Evolutionary conservation across 257 asterid genomes (phyloP).

Genomic region (Solanum chiquidenum): DNA sequence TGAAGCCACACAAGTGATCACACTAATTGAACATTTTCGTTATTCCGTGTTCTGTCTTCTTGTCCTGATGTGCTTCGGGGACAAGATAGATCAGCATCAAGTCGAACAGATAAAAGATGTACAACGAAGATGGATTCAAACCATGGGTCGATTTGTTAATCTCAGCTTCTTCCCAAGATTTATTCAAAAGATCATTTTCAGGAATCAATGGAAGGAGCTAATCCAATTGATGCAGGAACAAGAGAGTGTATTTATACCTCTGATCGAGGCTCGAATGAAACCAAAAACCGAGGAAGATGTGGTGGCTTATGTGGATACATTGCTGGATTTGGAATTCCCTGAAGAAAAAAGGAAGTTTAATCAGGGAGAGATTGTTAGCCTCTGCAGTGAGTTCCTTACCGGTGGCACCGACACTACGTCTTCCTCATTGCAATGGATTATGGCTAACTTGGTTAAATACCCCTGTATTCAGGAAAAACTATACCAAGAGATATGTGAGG

Average conservation of each 20-base stretch:
- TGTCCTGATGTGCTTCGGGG: conserved; percentile 15
- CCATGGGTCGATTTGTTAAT: background rate
- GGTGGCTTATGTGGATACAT: conserved; percentile 9
- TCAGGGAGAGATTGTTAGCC: conserved; percentile 13
- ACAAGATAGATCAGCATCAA: background rate
- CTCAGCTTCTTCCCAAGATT: conserved; percentile 7
- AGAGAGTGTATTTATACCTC: conserved; percentile 3
- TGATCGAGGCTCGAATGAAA: conserved; percentile 3
- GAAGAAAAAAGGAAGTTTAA: conserved; percentile 6
- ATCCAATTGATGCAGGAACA: background rate
- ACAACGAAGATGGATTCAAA: conserved; percentile 2
- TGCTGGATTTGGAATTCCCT: conserved; percentile 7
- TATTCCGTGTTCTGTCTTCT: background rate
- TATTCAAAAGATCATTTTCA: conserved; percentile 2
- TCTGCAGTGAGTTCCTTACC: conserved; percentile 7
- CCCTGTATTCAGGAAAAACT: conserved; percentile 11
- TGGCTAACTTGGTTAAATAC: conserved; percentile 19
- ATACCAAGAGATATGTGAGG: conserved; percentile 7
- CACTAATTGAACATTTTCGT: background rate
- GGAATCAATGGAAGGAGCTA: conserved; percentile 10
- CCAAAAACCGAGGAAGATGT: background rate
- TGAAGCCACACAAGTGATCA: background rate
- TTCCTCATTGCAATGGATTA: conserved; percentile 14
- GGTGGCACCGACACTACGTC: conserved; percentile 13
- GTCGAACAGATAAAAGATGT: background rate